Base-by-base conservation (phyloP, 352 stramenopile genomes). In the Phytophthora tubulina region DNA sequence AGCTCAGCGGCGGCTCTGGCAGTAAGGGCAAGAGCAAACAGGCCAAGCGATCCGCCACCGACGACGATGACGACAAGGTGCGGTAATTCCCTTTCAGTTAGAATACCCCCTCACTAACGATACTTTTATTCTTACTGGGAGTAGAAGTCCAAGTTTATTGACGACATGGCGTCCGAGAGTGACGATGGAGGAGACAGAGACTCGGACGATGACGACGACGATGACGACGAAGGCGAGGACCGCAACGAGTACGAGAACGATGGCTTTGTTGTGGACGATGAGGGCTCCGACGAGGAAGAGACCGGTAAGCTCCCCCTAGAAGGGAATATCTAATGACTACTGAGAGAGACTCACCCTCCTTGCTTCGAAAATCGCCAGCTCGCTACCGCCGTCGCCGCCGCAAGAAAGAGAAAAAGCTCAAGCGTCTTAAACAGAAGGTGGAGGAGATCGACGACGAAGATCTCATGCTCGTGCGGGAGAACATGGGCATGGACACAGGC, bases 241-340 rank as follows among this genome's bases (percentile, higher is more conserved):
- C 90, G 89, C 67, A 95, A 97, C 61, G 88, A 95, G 73, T 97
- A 97, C 71, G 89, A 96, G 60, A 92, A 93, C 56, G 90, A 97
- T 61, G 90, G 90, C 21, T 97, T 97, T 55, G 87, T 97, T 14
- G 90, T 97, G 32, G 90, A 93, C 32, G 90, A 96, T 15, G 85
- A 93, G 14, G 85, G 81, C 32, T 94, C 88, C 6, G 88, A 92
- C 31, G 76, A 86, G 10, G 83, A 90, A 49, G 86, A 90, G 70
- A 81, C 51, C 38, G 84, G 86, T 95, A 82, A 78, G 81, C 27
- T 15, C 15, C 57, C 46, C 10, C 21, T 53, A 15, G n/a, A 50
- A 14, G 17, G 7, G 17, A 50, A 50, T 50, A 50, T 65, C 38
- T 38, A 44, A 32, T 15, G 4, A 27, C 45, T n/a, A 36, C 44